Evolutionary conservation across 768 basidiomycete genomes (phyloP), one percentile per base, ranked within the genome.

Genomic region (Phlebiopsis flavidoalba): DNA sequence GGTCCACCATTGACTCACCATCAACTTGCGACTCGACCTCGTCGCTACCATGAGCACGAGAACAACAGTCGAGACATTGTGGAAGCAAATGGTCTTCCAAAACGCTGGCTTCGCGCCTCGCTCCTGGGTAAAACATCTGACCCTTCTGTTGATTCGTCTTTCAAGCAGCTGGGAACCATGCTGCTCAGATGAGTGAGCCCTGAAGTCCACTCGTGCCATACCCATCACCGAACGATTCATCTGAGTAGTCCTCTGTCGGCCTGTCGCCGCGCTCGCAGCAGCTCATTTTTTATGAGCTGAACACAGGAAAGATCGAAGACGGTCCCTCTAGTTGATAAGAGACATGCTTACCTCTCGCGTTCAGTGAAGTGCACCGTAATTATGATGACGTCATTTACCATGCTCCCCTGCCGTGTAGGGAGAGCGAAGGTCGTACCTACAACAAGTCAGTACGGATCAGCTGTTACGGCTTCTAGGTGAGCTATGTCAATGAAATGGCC

Each of bases 321-420:
- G 15, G 84, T 86, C 0, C 64, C 69, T 5, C n/a, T n/a, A n/a
- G 82, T 86, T 0, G 76, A 84, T 59, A 81, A 80, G 8, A 72
- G 84, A 22, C 83, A 87, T 69, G 83, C 85, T n/a, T 5, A 75
- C 75, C 8, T n/a, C 72, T 86, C 21, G 79, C 81, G 46, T 85
- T 82, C 65, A 79, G 84, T 82, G 49, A n/a, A 64, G 79, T 72
- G 10, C 33, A 53, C 15, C 45, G 33, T 40, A 33, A 12, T 17
- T 7, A 19, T 8, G 40, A 19, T 26, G 6, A 11, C 26, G 26
- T 31, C 26, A 24, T 52, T 17, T 24, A 45, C 4, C 24, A 33
- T 24, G 50, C 48, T 33, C 10, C n/a, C n/a, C n/a, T n/a, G 5
- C n/a, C 11, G 8, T 14, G 52, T 4, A 12, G 56, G 85, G 82